A percentile compares a stretch with the other conserved stretches of the same genome.
phyloP scores from a whole-genome alignment of 2,329 filamentous ascomycete species.

The Fusarium hainanense region DNA sequence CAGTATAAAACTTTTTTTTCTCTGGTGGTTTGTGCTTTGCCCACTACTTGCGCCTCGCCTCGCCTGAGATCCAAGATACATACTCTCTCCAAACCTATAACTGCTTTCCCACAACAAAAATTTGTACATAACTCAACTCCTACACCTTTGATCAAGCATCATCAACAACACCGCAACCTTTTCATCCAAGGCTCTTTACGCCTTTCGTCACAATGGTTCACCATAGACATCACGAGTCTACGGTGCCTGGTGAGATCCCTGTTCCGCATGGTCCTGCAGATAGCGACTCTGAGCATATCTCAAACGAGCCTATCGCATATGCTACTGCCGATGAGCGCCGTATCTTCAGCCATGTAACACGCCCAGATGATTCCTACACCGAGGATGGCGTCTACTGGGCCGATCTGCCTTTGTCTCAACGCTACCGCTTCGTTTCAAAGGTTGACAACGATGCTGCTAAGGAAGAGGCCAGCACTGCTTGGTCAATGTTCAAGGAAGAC shows the following conservation, averaged over 20 bases:
- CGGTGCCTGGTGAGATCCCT: slow-evolving; percentile 63
- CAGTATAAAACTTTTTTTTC: slow-evolving; percentile 10
- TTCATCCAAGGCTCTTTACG: slow-evolving; percentile 6
- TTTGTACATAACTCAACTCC: background rate
- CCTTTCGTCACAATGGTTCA: slow-evolving; percentile 40
- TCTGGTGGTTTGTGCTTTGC: slow-evolving; percentile 22
- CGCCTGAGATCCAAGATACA: slow-evolving; percentile 1
- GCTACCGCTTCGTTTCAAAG: slow-evolving; percentile 78
- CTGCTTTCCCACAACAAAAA: slow-evolving; percentile 3
- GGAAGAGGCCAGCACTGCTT: slow-evolving; percentile 74
- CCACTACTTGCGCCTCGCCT: slow-evolving; percentile 5
- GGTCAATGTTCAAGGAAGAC: slow-evolving; percentile 85
- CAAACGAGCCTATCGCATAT: slow-evolving; percentile 58
- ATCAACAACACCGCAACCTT: background rate
- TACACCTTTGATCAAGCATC: slow-evolving; percentile 1
- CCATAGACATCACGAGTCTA: slow-evolving; percentile 46
- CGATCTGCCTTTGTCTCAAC: slow-evolving; percentile 77
- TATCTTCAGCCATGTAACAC: slow-evolving; percentile 82
- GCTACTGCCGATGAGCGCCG: slow-evolving; percentile 63
- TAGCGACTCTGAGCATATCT: slow-evolving; percentile 55
- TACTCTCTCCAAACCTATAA: slow-evolving; percentile 1
- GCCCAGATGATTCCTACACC: slow-evolving; percentile 89
- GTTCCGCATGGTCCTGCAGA: slow-evolving; percentile 63
- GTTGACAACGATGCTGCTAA: slow-evolving; percentile 77
- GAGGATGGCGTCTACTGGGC: slow-evolving; percentile 91